Evolutionary conservation across 2,329 filamentous ascomycete species (phyloP).

Genomic region (Setomelanomma holmii): DNA sequence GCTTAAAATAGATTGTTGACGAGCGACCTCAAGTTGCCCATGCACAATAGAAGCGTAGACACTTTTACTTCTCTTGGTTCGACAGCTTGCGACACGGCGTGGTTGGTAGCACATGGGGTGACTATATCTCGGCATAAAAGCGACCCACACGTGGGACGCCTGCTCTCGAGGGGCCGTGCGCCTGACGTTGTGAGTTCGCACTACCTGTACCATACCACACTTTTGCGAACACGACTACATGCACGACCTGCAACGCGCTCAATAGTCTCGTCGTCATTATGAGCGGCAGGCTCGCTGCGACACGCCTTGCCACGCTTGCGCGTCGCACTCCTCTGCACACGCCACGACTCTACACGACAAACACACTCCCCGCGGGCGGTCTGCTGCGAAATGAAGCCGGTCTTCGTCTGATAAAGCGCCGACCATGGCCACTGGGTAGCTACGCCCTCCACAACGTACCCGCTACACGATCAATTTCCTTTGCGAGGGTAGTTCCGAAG

Average conservation of each 20-base stretch:
- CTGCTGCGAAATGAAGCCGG: slow-evolving; percentile 47
- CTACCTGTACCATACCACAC: slow-evolving; percentile 9
- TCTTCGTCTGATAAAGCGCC: slow-evolving; percentile 52
- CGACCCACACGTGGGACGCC: background rate
- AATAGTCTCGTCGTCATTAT: slow-evolving; percentile 51
- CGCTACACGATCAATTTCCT: slow-evolving; percentile 69
- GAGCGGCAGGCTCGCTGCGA: slow-evolving; percentile 78
- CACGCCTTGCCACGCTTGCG: slow-evolving; percentile 72
- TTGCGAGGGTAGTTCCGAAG: slow-evolving; percentile 76
- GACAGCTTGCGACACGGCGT: no score
- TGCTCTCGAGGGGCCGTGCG: background rate
- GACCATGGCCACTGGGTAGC: slow-evolving; percentile 76
- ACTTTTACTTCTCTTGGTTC: no score
- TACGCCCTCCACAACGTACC: slow-evolving; percentile 85
- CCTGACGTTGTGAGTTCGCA: slow-evolving; percentile 1
- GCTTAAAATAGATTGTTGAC: slow-evolving; percentile 51
- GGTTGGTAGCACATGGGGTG: no score
- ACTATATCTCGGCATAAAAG: no score
- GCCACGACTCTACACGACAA: slow-evolving; percentile 57
- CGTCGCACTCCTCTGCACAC: slow-evolving; percentile 68
- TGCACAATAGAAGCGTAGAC: no score
- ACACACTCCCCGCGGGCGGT: slow-evolving; percentile 45
- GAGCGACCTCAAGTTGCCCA: no score
- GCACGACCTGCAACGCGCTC: slow-evolving; percentile 24
- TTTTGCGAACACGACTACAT: slow-evolving; percentile 3